A percentile compares a stretch with the other conserved stretches of the same genome.
These are phyloP conservation scores for Aspergillus sp. DNA, from an alignment of 2,329 filamentous ascomycete species.

Conservation along the genomic window DNA sequence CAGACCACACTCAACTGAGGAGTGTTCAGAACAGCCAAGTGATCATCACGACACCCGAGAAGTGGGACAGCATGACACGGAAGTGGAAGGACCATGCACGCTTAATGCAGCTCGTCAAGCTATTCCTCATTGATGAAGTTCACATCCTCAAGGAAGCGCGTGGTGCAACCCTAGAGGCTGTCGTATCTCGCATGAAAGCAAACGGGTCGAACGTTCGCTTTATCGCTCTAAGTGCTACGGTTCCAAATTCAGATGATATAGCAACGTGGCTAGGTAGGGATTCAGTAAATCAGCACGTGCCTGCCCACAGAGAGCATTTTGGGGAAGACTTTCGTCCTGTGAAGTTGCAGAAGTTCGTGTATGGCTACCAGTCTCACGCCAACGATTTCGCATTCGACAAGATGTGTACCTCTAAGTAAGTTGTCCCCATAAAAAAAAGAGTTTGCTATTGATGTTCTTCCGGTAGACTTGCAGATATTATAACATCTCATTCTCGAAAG, in stretches of 20 bases:
- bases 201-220: conserved; percentile 75
- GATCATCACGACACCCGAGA: conserved; percentile 85
- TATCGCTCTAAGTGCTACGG: conserved; percentile 77
- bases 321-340: conserved; percentile 81
- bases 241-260: conserved; percentile 80
- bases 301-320: conserved; percentile 69
- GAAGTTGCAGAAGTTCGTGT: conserved; percentile 72
- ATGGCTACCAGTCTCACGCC: conserved; percentile 63
- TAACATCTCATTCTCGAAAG: conserved; percentile 64
- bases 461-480: conserved; percentile 63
- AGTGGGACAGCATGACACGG: conserved; percentile 86
- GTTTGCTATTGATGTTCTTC: background rate
- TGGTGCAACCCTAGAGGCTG: conserved; percentile 77
- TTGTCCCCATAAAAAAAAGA: background rate
- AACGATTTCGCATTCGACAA: conserved; percentile 82
- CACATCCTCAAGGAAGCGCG: conserved; percentile 80
- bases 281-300: conserved; percentile 58
- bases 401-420: conserved; percentile 61
- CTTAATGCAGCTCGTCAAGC: conserved; percentile 71
- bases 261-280: conserved; percentile 75
- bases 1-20: conserved; percentile 65
- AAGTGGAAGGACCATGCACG: conserved; percentile 81
- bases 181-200: conserved; percentile 85
- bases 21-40: conserved; percentile 74
- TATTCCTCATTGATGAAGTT: conserved; percentile 85